phyloP scores from a whole-genome alignment of 1,139 yeast genomes.

The Geotrichum candidum region DNA sequence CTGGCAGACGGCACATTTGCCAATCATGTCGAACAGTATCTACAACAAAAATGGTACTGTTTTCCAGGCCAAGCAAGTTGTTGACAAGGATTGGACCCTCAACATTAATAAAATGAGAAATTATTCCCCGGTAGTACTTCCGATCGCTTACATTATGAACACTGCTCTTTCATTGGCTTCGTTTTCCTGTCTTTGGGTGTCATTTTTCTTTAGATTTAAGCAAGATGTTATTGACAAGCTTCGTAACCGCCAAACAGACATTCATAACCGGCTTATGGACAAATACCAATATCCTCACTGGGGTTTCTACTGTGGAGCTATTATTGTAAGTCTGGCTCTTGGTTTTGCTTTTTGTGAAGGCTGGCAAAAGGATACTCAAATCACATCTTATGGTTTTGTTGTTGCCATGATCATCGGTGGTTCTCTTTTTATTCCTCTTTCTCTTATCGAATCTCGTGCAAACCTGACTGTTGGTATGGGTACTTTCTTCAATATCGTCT shows the following conservation, averaged over 20 bases:
- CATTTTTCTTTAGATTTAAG: constrained; percentile 35
- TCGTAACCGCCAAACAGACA: constrained; percentile 38
- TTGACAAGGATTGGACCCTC: constrained; percentile 40
- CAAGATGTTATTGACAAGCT: background rate
- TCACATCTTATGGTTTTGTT: constrained; percentile 45
- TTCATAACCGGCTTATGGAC: constrained; percentile 47
- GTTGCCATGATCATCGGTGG: constrained; percentile 43
- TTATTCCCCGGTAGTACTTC: constrained; percentile 47
- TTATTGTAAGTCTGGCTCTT: constrained; percentile 37
- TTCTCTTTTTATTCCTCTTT: constrained; percentile 44
- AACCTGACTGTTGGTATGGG: constrained; percentile 44
- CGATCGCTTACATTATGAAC: constrained; percentile 40
- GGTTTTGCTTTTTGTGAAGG: constrained; percentile 24
- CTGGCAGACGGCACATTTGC: constrained; percentile 43
- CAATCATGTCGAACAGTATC: constrained; percentile 39
- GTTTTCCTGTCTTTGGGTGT: constrained; percentile 48
- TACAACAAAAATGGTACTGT: constrained; percentile 39
- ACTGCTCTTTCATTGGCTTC: constrained; percentile 39
- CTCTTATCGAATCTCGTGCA: constrained; percentile 44
- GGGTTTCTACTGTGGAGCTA: constrained; percentile 42
- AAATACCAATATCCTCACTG: constrained; percentile 46
- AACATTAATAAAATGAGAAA: constrained; percentile 27
- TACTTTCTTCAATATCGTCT: constrained; percentile 46
- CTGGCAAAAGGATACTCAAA: constrained; percentile 34
- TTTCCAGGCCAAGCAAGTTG: constrained; percentile 39